Conservation (phyloP, 306 rosid species). For the Spatholobus suberectus region DNA sequence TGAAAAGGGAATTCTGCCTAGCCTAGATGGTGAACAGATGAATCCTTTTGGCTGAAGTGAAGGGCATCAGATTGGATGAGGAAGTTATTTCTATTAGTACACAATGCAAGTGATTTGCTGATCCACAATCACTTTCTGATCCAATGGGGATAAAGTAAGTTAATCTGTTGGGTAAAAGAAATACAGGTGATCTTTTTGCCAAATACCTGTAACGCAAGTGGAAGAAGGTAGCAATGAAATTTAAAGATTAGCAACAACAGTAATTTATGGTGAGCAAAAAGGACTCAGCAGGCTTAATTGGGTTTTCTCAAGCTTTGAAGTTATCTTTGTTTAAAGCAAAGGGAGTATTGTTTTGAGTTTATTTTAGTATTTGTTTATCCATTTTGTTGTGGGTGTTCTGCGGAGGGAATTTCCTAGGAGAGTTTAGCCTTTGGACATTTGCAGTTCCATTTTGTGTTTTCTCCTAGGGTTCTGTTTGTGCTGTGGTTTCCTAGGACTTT, state of each 20-base stretch:
- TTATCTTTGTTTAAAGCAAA: background rate
- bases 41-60: slow-evolving; percentile 20
- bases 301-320: background rate
- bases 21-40: background rate
- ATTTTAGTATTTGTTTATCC: background rate
- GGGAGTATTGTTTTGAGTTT: background rate
- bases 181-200: background rate
- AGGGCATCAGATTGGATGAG: background rate
- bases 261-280: background rate
- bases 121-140: slow-evolving; percentile 18
- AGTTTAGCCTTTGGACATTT: background rate
- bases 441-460: slow-evolving; percentile 7
- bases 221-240: slow-evolving; percentile 3
- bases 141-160: background rate
- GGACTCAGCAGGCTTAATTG: background rate
- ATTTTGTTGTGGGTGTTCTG: background rate
- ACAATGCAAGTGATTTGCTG: slow-evolving; percentile 22
- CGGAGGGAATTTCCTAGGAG: background rate
- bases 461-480: background rate
- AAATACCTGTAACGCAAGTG: background rate
- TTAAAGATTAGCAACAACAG: background rate
- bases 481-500: background rate
- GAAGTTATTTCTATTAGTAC: slow-evolving; percentile 8
- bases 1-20: background rate
- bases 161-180: slow-evolving; percentile 5